Evolutionary conservation across 345 rosid genomes (phyloP), one percentile per base, ranked within the genome.

Genomic region (Psidium guajava): DNA sequence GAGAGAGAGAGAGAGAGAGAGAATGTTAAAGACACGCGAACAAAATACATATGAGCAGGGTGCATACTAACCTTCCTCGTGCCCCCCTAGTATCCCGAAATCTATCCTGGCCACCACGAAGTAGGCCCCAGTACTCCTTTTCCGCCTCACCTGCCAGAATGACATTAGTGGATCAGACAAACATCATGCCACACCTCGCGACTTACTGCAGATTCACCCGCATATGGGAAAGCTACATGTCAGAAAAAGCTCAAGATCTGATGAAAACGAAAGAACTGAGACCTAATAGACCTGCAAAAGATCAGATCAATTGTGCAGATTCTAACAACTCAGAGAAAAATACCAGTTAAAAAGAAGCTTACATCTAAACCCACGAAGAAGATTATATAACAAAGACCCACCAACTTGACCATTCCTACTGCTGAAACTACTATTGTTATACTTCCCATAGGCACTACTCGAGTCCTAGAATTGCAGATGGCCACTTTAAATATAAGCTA

Each of bases 61-160:
- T 69, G 77, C 77, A 32, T 36, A 69, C 97, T 86, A 81, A 96
- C 99, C 96, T 95, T 91, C 95, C 95, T 85, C 94, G 87, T 87
- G 90, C 89, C 75, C 94, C 92, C 88, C 85, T 92, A 89, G 21
- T 87, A 54, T 86, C 96, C 24, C 91, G 85, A 84, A 84, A 89
- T 85, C 86, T 86, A 16, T 91, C 98, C 89, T 93, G 93, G 91
- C 89, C 87, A 42, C 90, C 94, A 8, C 94, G 94, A 21, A 95
- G 89, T 59, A 85, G 89, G 84, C 86, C 86, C 98, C 99, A 97
- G 84, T 97, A 97, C 58, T 96, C 98, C 88, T 86, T 91, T 87
- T 97, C 99, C 12, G 96, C 93, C 49, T 95, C 95, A 83, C 99
- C 99, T 97, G 87, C 54, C 21, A 51, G 25, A 28, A 82, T 82